Evolutionary conservation across 2,329 filamentous ascomycete genomes (phyloP).

Genomic region (Coleophoma eucalyptorum): DNA sequence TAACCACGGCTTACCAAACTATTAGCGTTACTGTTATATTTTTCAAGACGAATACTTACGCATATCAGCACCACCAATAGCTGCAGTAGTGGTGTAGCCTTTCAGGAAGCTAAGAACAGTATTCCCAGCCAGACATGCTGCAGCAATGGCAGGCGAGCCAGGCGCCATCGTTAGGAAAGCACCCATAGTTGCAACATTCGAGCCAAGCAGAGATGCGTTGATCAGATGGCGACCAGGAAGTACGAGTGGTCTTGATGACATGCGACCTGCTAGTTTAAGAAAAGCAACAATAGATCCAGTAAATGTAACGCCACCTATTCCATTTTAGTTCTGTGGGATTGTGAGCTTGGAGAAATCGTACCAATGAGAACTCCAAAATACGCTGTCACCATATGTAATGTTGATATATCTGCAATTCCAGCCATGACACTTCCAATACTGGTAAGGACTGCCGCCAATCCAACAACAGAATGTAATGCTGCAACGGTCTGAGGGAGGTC

Average conservation of each 20-base stretch:
- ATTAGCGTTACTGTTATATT: slow-evolving; percentile 8
- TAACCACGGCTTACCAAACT: slow-evolving; percentile 61
- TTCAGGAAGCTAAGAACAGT: slow-evolving; percentile 77
- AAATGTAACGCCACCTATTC: slow-evolving; percentile 72
- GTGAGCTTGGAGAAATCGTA: slow-evolving; percentile 15
- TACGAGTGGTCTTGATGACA: slow-evolving; percentile 72
- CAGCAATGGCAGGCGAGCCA: slow-evolving; percentile 73
- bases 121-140: slow-evolving; percentile 72
- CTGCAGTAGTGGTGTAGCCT: slow-evolving; percentile 82
- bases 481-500: slow-evolving; percentile 87
- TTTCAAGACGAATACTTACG: slow-evolving; percentile 35
- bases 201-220: slow-evolving; percentile 70
- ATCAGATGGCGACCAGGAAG: slow-evolving; percentile 73
- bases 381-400: slow-evolving; percentile 78
- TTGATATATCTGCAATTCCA: slow-evolving; percentile 66
- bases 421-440: slow-evolving; percentile 84
- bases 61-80: slow-evolving; percentile 93
- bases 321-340: background rate
- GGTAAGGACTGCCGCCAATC: slow-evolving; percentile 82
- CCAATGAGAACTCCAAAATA: slow-evolving; percentile 85
- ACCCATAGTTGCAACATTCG: slow-evolving; percentile 79
- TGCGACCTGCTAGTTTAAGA: slow-evolving; percentile 77
- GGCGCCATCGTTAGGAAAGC: slow-evolving; percentile 80
- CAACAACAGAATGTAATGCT: slow-evolving; percentile 85
- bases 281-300: slow-evolving; percentile 89